phyloP scores from a whole-genome alignment of 345 rosid species.

The Pistacia atlantica region DNA sequence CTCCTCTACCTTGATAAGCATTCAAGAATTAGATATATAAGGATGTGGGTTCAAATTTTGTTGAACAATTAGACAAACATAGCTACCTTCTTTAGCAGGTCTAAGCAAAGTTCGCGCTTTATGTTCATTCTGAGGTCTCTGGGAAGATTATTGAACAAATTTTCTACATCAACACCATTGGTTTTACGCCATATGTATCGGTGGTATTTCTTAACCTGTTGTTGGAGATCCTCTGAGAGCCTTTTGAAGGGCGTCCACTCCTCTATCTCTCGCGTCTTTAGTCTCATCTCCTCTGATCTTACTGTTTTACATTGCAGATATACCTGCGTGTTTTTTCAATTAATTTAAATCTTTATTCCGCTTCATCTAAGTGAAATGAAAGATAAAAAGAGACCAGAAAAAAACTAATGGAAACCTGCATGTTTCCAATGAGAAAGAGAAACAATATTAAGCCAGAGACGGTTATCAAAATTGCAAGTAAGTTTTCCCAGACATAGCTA shows the following conservation, averaged over 20 bases:
- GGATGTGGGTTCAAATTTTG: no score
- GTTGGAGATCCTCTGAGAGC: background rate
- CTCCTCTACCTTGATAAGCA: no score
- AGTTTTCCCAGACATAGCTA: slow-evolving; percentile 18
- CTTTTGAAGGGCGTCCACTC: background rate
- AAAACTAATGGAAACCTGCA: background rate
- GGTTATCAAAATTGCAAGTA: background rate
- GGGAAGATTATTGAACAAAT: background rate
- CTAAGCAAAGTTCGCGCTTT: background rate
- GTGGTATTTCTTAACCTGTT: background rate
- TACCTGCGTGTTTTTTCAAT: background rate
- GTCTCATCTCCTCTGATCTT: background rate
- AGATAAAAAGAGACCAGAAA: no score
- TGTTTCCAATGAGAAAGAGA: background rate
- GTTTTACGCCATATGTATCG: background rate
- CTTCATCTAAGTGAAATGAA: no score
- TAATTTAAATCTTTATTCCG: no score
- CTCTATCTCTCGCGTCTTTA: background rate
- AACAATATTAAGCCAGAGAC: slow-evolving; percentile 1
- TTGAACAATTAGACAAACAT: no score
- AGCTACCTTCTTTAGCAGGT: no score
- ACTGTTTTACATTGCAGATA: background rate
- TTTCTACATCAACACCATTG: background rate
- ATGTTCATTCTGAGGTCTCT: background rate
- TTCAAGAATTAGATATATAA: no score